Base-by-base conservation (phyloP, 139 green algal genomes). In the Coelastrella sp. region DNA sequence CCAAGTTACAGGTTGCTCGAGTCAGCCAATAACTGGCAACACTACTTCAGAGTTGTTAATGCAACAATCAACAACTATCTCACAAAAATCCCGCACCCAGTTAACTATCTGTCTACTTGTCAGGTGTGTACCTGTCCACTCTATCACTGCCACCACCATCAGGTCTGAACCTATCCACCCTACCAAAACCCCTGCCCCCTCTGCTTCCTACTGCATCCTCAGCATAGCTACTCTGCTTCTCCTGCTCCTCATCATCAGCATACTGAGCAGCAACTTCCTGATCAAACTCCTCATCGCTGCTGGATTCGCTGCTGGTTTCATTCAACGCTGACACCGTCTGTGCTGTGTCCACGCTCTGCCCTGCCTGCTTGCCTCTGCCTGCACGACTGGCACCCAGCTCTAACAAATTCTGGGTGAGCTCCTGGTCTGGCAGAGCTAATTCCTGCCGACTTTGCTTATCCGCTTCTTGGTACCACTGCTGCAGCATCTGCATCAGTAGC, bases 401-500 rank as follows among this genome's bases (percentile, higher is more conserved):
- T n/a, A 64, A 27, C 41, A 41, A 7, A 27, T 60, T 25, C 32
- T 63, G 19, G 40, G 41, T 15, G 2, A 30, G 23, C 19, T 82
- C 35, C 9, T 21, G 51, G 1, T 35, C 53, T 6, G 75, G 51
- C 51, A 82, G 21, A 5, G 2, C 51, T 38, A 82, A 59, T 35
- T 71, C 35, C 35, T 38, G 27, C 53, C 75, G 38, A 23, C 35
- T 53, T 8, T 15, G 8, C 4, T 15, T 13, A 32, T 82, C 75
- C 27, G 53, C 51, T 34, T 51, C 53, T 5, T 17, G 17, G 11
- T 71, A 40, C 75, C 75, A 82, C 53, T 69, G 75, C 75, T 82
- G 75, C 75, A 82, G 37, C 53, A 69, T 19, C 75, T 71, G 17
- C 75, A 82, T 35, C 51, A 82, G 34, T 35, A 69, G 35, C 4